Percentiles rank a stretch among this genome's conserved stretches.
Conservation (phyloP, 1,284 basidiomycete species). For the Apiotrichum gracile region DNA sequence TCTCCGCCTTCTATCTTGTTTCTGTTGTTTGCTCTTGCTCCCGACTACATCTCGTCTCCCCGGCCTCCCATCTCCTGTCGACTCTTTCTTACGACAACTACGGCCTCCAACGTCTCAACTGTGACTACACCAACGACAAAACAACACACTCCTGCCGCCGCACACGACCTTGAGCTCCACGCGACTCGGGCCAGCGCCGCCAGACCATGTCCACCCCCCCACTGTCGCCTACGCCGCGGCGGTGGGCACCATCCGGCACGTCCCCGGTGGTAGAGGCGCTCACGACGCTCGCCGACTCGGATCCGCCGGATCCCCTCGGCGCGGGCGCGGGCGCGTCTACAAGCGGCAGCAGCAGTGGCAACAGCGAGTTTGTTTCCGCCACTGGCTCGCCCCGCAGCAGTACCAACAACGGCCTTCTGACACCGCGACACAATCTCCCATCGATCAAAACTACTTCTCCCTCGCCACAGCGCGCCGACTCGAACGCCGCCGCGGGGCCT, state of each 20-base stretch:
- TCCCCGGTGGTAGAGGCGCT: slow-evolving; percentile 28
- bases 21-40: neutral
- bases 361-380: neutral
- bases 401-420: slow-evolving; percentile 17
- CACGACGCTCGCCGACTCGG: slow-evolving; percentile 7
- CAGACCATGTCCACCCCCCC: slow-evolving; percentile 27
- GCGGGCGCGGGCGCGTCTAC: neutral
- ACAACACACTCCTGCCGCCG: neutral
- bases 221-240: slow-evolving; percentile 35
- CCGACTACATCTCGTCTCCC: neutral
- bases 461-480: slow-evolving; percentile 25
- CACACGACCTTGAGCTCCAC: neutral
- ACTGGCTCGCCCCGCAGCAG: neutral
- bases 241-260: slow-evolving; percentile 26
- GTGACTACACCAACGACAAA: neutral
- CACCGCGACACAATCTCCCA: slow-evolving; percentile 6
- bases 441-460: slow-evolving; percentile 37
- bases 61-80: too few relatives aligned
- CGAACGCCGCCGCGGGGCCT: neutral
- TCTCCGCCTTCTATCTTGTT: neutral
- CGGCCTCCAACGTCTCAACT: neutral
- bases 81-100: neutral
- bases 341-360: neutral
- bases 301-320: neutral
- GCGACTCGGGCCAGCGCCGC: too few relatives aligned